Evolutionary conservation across 2,329 filamentous ascomycete species (phyloP).

Genomic region (Arthrobotrys sinensis): DNA sequence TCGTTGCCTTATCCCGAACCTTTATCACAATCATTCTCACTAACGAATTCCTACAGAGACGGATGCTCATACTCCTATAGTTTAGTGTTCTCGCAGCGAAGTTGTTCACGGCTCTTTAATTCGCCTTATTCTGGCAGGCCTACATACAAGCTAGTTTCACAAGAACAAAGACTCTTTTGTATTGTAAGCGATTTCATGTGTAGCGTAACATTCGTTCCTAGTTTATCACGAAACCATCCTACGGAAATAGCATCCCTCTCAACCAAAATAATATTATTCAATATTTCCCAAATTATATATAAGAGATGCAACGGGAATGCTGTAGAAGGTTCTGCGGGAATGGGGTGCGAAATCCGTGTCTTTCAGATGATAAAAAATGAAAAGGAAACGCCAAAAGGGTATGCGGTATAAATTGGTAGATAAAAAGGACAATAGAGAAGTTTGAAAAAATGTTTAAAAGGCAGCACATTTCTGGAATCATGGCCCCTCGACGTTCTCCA

Average conservation of each 20-base stretch:
- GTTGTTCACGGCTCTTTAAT: background rate
- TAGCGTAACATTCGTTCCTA: conserved; percentile 1
- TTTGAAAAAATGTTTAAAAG: background rate
- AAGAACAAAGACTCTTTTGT: background rate
- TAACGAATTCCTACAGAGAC: background rate
- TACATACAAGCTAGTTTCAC: too few species aligned
- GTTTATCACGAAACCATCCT: background rate
- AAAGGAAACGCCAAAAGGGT: conserved; percentile 3
- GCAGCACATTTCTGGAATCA: background rate
- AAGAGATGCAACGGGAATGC: background rate
- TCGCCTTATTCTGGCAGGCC: too few species aligned
- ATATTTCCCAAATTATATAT: background rate
- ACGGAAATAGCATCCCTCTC: background rate
- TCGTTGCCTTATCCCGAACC: background rate
- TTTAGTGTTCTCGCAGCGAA: background rate
- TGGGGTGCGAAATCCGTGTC: background rate
- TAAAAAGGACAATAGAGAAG: background rate
- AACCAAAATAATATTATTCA: conserved; percentile 2
- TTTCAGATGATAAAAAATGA: background rate
- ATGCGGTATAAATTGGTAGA: background rate
- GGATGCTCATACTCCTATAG: background rate
- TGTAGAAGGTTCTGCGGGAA: background rate
- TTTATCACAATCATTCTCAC: background rate
- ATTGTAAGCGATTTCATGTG: conserved; percentile 22
- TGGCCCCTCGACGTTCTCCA: background rate